These are phyloP conservation scores for Phytophthora tubulina DNA, from an alignment of 352 stramenopile genomes.

Conservation along the genomic window DNA sequence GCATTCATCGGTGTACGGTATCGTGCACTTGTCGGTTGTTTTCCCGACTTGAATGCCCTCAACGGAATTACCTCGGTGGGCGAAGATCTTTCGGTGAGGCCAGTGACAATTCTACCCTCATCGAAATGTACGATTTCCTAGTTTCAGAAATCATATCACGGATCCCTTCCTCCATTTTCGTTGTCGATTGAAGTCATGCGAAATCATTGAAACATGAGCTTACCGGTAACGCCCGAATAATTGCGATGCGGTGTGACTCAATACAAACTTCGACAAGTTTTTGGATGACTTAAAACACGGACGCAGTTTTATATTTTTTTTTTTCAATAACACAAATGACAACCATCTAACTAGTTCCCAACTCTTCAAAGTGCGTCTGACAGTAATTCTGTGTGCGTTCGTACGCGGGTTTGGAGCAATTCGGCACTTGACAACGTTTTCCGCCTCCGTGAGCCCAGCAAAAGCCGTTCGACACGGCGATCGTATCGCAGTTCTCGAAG, in stretches of 20 bases:
- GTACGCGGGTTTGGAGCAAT: constrained; percentile 52
- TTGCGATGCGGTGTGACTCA: no score
- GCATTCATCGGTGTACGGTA: neutral
- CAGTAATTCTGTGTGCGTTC: constrained; percentile 53
- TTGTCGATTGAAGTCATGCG: no score
- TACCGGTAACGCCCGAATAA: no score
- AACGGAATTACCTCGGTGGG: neutral
- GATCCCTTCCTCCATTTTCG: no score
- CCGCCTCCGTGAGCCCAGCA: constrained; percentile 49
- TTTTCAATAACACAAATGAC: constrained; percentile 11
- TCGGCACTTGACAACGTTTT: constrained; percentile 45
- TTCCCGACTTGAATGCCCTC: neutral
- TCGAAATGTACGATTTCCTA: neutral
- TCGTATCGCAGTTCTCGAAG: constrained; percentile 55
- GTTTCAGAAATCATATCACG: neutral
- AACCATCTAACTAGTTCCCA: constrained; percentile 13
- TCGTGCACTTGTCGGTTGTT: neutral
- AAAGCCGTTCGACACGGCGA: constrained; percentile 59
- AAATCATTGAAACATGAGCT: no score
- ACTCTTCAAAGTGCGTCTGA: constrained; percentile 37
- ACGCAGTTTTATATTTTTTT: constrained; percentile 27
- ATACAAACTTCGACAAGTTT: neutral
- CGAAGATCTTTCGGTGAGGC: constrained; percentile 1
- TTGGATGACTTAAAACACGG: constrained; percentile 1
- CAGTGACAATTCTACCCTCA: constrained; percentile 2